Evolutionary conservation across 768 basidiomycete species (phyloP), one percentile per base, ranked within the genome.

Genomic region (Sporobolomyces pararoseus): DNA sequence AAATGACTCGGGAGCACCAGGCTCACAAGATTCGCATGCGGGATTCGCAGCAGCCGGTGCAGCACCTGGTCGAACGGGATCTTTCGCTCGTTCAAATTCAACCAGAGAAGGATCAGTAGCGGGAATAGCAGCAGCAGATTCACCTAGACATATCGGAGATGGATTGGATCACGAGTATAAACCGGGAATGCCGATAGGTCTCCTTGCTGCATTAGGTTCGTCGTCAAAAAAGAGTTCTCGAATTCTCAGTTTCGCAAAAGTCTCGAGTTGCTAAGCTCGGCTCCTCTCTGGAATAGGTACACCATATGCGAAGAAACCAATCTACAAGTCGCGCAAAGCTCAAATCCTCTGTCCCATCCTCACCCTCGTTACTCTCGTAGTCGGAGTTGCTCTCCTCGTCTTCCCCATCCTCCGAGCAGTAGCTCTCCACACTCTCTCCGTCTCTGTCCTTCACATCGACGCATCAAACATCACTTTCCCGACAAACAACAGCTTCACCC

Each of bases 341-440:
- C 32, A 49, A 16, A 60, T 72, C 51, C 63, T 72, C 12, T 67
- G 62, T 13, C 71, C 66, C 1, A 54, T 65, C 66, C 25, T 72
- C 4, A 51, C 58, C 7, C 25, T 68, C 61, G 27, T 67, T 46
- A 57, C 51, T 6, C 42, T 49, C 50, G 39, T 39, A 23, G 53
- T 64, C 37, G 42, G 42, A 25, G 23, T 64, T 62, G 29, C 51
- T 29, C 55, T 72, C 46, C 71, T 64, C 44, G 47, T 71, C 10
- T 63, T 67, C 57, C 70, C 70, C 25, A 49, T 71, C 50, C 57
- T 71, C 29, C 70, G 66, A 50, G 70, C 62, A 27, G 53, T 72
- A 32, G 67, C 71, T 1, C 0, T 62, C 12, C 67, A 69, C 58
- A 57, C 71, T 27, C 59, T 72, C 21, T 58, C 46, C 14, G 64